phyloP scores from a whole-genome alignment of 2,329 filamentous ascomycete genomes.

The Fusarium fujikuroi region DNA sequence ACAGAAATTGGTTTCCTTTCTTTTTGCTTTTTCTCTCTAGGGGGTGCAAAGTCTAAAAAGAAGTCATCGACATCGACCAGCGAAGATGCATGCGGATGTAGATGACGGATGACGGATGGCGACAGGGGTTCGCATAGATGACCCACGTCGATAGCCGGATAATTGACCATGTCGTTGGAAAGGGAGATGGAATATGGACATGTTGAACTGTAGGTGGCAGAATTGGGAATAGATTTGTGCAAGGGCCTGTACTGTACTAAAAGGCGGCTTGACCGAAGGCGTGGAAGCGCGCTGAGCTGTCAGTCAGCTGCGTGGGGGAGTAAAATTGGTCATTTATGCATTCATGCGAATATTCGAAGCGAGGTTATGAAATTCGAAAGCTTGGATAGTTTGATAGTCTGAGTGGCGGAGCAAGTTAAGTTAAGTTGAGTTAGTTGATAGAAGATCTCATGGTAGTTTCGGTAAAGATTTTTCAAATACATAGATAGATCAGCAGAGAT shows the following conservation, averaged over 20 bases:
- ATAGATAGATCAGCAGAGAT: not conserved
- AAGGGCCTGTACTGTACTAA: constrained; percentile 17
- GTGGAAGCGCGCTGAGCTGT: constrained; percentile 45
- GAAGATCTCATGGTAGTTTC: not conserved
- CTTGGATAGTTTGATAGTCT: not conserved
- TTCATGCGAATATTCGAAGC: constrained; percentile 41
- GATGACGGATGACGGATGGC: constrained; percentile 11
- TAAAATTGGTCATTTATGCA: constrained; percentile 47
- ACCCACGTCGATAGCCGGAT: constrained; percentile 27
- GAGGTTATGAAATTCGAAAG: constrained; percentile 22
- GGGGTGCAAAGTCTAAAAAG: constrained; percentile 12
- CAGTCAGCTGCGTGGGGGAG: constrained; percentile 40
- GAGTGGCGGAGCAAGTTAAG: not conserved
- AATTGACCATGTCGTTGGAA: constrained; percentile 32
- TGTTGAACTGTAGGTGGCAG: constrained; percentile 1
- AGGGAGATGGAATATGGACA: constrained; percentile 8
- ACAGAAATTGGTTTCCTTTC: not conserved
- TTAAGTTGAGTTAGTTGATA: not conserved
- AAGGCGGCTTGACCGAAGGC: constrained; percentile 46
- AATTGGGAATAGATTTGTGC: constrained; percentile 28
- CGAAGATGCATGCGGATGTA: not conserved
- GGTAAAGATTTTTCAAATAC: not conserved
- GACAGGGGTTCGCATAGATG: constrained; percentile 32
- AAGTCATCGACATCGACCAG: not conserved
- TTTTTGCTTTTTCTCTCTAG: not conserved